These are phyloP conservation scores for Sporobolomyces phaffii DNA, from an alignment of 768 basidiomycete genomes.

Conservation along the genomic window DNA sequence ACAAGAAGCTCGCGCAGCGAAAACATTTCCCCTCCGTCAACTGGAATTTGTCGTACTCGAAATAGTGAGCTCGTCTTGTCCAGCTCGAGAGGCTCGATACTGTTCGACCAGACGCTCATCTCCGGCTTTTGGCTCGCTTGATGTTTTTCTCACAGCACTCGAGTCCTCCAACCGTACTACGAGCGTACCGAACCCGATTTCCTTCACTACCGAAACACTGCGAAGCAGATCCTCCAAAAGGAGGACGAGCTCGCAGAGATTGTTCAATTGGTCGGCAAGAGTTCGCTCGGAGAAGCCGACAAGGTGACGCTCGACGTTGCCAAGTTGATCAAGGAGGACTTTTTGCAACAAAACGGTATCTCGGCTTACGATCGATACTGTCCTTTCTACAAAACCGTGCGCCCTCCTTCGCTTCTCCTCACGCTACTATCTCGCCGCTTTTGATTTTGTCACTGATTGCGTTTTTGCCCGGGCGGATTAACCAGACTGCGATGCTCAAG, in stretches of 20 bases:
- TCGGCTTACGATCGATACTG: conserved; percentile 95
- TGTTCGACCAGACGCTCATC: too few relatives aligned
- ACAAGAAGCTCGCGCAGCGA: conserved; percentile 87
- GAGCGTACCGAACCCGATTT: conserved; percentile 89
- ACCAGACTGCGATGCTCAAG: conserved; percentile 71
- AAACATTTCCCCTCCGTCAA: conserved; percentile 99
- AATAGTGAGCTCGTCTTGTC: conserved; percentile 54
- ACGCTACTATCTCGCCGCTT: not conserved
- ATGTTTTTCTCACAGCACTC: conserved; percentile 21
- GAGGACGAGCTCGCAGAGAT: conserved; percentile 98
- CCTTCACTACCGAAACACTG: conserved; percentile 79
- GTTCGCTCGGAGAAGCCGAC: conserved; percentile 90
- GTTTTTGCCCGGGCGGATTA: not conserved
- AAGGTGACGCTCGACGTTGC: conserved; percentile 98
- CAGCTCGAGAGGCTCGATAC: too few relatives aligned
- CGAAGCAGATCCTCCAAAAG: conserved; percentile 96
- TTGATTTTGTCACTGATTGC: not conserved
- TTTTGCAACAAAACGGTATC: conserved; percentile 97
- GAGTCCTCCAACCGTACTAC: conserved; percentile 60
- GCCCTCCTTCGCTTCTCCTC: too few relatives aligned
- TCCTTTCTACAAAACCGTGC: conserved; percentile 90
- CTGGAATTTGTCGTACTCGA: conserved; percentile 99
- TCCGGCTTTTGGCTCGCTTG: too few relatives aligned
- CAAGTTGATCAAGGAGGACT: conserved; percentile 93
- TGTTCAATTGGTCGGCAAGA: conserved; percentile 98